phyloP scores from a whole-genome alignment of 2,329 filamentous ascomycete genomes.

The Ophiosphaerella herpotricha region DNA sequence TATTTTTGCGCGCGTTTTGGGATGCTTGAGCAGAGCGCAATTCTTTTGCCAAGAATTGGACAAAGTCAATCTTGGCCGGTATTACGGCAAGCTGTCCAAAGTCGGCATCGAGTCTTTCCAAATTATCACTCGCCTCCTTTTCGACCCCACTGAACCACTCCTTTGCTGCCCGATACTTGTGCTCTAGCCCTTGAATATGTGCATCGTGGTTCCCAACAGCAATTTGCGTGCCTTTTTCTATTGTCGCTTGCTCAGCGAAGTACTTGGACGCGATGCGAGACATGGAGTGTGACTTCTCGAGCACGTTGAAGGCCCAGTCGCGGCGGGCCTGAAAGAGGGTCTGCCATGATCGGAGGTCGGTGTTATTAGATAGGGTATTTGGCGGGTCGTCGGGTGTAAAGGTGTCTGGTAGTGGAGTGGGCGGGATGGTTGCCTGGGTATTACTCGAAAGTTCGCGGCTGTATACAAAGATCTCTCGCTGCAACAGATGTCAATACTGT shows the following conservation, averaged over 20 bases:
- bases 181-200: constrained; percentile 72
- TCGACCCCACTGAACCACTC: constrained; percentile 71
- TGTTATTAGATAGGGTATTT: constrained; percentile 80
- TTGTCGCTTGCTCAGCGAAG: constrained; percentile 74
- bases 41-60: constrained; percentile 51
- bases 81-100: constrained; percentile 68
- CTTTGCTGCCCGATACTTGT: constrained; percentile 71
- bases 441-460: constrained; percentile 65
- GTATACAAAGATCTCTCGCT: constrained; percentile 92
- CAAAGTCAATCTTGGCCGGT: constrained; percentile 68
- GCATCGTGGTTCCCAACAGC: constrained; percentile 83
- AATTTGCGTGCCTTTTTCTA: constrained; percentile 79
- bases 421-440: constrained; percentile 55
- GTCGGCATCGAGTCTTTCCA: constrained; percentile 70
- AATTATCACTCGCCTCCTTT: constrained; percentile 68
- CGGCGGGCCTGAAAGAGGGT: constrained; percentile 80
- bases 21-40: constrained; percentile 32
- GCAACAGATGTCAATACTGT: constrained; percentile 8
- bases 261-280: constrained; percentile 66
- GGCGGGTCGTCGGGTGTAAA: constrained; percentile 68
- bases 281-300: constrained; percentile 71
- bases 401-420: constrained; percentile 60
- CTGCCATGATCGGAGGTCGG: constrained; percentile 85
- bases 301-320: constrained; percentile 75
- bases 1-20: constrained; percentile 28